Conservation (phyloP, 1,284 basidiomycete genomes). For the Coniophora puteana region DNA sequence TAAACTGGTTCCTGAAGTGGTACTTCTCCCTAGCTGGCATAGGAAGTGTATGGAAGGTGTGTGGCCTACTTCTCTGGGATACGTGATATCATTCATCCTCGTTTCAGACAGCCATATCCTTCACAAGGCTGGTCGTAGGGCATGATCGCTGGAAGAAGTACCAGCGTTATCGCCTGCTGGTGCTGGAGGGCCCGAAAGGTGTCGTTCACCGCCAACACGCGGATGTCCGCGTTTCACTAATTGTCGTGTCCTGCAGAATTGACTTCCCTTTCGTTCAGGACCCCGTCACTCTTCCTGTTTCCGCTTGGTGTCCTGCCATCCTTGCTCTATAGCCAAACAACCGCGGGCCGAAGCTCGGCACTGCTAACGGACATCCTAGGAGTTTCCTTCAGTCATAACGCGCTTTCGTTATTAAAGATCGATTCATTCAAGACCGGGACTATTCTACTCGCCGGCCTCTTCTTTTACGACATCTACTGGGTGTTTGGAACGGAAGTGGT, state of each 20-base stretch:
- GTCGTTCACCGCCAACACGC: conserved; percentile 12
- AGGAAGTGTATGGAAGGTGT: conserved; percentile 68
- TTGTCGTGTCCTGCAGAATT: conserved; percentile 30
- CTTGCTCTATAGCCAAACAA: conserved; percentile 58
- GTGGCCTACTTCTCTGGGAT: conserved; percentile 15
- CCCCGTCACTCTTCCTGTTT: conserved; percentile 62
- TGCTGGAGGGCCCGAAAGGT: conserved; percentile 45
- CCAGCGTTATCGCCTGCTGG: conserved; percentile 40
- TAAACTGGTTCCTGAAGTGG: conserved; percentile 75
- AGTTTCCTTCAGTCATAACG: conserved; percentile 82
- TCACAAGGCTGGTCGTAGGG: conserved; percentile 46
- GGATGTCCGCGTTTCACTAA: conserved; percentile 9
- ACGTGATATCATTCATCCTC: conserved; percentile 1
- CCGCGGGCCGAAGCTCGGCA: conserved; percentile 54
- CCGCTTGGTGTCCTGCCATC: conserved; percentile 68
- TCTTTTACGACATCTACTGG: conserved; percentile 91
- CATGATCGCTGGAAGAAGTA: conserved; percentile 49
- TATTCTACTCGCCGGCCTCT: conserved; percentile 77
- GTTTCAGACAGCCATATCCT: conserved; percentile 44
- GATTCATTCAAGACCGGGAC: conserved; percentile 91
- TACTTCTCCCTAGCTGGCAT: conserved; percentile 71
- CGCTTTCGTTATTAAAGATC: conserved; percentile 78
- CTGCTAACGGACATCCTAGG: conserved; percentile 80
- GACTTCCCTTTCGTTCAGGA: conserved; percentile 49
- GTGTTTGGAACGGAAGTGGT: conserved; percentile 83